Conservation (phyloP, 352 stramenopile species). For the Globisporangium echinulatum region DNA sequence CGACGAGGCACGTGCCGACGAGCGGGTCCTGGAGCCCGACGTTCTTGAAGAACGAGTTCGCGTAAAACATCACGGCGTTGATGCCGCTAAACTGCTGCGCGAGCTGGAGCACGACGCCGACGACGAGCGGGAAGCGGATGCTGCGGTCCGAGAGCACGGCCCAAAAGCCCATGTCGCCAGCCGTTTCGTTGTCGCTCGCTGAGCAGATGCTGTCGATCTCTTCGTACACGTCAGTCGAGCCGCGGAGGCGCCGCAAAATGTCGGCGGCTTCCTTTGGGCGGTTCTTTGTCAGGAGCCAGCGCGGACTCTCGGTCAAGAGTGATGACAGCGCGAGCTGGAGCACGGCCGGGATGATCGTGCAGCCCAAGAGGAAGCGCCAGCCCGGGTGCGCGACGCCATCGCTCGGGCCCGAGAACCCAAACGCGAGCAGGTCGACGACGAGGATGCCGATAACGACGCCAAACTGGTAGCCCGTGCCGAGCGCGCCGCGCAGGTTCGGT, state of each 20-base stretch:
- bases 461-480: constrained; percentile 71
- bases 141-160: constrained; percentile 48
- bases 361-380: constrained; percentile 65
- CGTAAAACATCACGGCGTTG: constrained; percentile 80
- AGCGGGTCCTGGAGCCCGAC: constrained; percentile 60
- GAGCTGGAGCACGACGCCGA: constrained; percentile 53
- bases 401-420: constrained; percentile 51
- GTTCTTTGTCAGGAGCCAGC: constrained; percentile 72
- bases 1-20: constrained; percentile 55
- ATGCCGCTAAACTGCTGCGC: constrained; percentile 71
- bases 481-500: constrained; percentile 60
- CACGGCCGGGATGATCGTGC: constrained; percentile 56
- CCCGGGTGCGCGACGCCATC: constrained; percentile 46
- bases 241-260: constrained; percentile 55
- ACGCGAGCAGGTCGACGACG: constrained; percentile 32
- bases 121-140: constrained; percentile 60
- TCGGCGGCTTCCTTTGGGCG: constrained; percentile 63
- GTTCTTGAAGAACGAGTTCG: constrained; percentile 70
- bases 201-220: constrained; percentile 80
- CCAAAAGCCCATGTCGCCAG: constrained; percentile 56
- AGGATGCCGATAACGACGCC: constrained; percentile 69
- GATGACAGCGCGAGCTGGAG: constrained; percentile 56
- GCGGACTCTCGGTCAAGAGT: constrained; percentile 57
- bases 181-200: constrained; percentile 63
- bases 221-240: constrained; percentile 73